Evolutionary conservation across 805 yeast species (phyloP), one percentile per base, ranked within the genome.

Genomic region (Candida insectorum): DNA sequence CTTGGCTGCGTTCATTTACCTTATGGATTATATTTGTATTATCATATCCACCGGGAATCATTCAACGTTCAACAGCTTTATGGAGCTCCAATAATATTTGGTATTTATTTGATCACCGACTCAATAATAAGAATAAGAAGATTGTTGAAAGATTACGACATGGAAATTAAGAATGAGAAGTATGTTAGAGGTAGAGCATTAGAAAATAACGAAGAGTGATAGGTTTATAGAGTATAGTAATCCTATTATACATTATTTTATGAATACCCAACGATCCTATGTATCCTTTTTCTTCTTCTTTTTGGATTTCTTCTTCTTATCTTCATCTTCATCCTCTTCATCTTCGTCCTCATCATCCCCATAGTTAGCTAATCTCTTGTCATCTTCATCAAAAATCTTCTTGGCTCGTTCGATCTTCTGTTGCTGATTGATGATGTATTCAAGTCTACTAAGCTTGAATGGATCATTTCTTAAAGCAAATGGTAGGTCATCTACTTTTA

Each of bases 161-260:
- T 69, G 29, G 65, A 66, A 43, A 77, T 78, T n/a, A 75, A 72
- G 47, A 74, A 74, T 37, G 79, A 77, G 43, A 65, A 67, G 39
- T 78, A 76, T 39, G 76, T 77, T 9, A 65, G 66, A 32, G 82
- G 82, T 1, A 69, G 76, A 45, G 71, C 78, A 3, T 60, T 76
- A 34, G 75, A 73, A 43, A 73, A 70, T 34, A 40, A 51, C 24
- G 53, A 51, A 23, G 31, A 39, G n/a, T n/a, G n/a, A n/a, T n/a
- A n/a, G n/a, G n/a, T n/a, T n/a, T n/a, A n/a, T n/a, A n/a, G n/a
- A n/a, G n/a, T n/a, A n/a, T n/a, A n/a, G n/a, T n/a, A n/a, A n/a
- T n/a, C n/a, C n/a, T n/a, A n/a, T n/a, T n/a, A n/a, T n/a, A n/a
- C n/a, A n/a, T n/a, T n/a, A n/a, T n/a, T n/a, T n/a, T n/a, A n/a